These are phyloP conservation scores for Endotrypanum monterogeii DNA, from an alignment of 208 protist species.

Conservation along the genomic window DNA sequence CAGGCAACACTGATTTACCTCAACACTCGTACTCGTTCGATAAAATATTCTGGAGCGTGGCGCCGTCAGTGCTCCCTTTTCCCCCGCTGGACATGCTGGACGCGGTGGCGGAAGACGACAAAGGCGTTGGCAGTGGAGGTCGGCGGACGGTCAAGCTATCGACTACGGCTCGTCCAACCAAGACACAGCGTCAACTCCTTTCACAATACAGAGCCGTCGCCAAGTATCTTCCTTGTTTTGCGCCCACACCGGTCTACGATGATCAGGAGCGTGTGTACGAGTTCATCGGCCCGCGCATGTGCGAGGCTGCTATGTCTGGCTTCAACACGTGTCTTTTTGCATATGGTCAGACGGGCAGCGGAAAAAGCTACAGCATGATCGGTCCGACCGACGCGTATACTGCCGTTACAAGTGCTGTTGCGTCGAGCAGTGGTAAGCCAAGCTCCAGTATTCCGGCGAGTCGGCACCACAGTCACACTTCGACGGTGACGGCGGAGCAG, in stretches of 20 bases:
- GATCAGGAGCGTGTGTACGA: slow-evolving; percentile 76
- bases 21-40: slow-evolving; percentile 74
- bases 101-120: slow-evolving; percentile 1
- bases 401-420: neutral
- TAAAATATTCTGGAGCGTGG: slow-evolving; percentile 77
- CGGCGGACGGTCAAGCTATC: slow-evolving; percentile 7
- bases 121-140: neutral
- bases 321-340: slow-evolving; percentile 92
- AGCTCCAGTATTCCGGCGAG: neutral
- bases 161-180: neutral
- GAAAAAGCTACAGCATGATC: slow-evolving; percentile 93
- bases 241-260: slow-evolving; percentile 46
- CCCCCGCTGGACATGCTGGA: slow-evolving; percentile 16
- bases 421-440: neutral
- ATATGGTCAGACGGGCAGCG: slow-evolving; percentile 91
- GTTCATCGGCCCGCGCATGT: slow-evolving; percentile 77
- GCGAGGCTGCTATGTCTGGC: slow-evolving; percentile 71
- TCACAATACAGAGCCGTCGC: slow-evolving; percentile 7
- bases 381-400: slow-evolving; percentile 47
- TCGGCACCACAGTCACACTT: neutral
- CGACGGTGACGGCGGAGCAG: slow-evolving; percentile 35
- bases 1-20: slow-evolving; percentile 1
- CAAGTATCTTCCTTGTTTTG: slow-evolving; percentile 61
- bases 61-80: slow-evolving; percentile 50
- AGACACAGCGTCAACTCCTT: slow-evolving; percentile 9